Percentiles rank a stretch among this genome's conserved stretches.
These are phyloP conservation scores for Nicotiana tomentosiformis DNA, from an alignment of 257 asterid species.

Conservation along the genomic window DNA sequence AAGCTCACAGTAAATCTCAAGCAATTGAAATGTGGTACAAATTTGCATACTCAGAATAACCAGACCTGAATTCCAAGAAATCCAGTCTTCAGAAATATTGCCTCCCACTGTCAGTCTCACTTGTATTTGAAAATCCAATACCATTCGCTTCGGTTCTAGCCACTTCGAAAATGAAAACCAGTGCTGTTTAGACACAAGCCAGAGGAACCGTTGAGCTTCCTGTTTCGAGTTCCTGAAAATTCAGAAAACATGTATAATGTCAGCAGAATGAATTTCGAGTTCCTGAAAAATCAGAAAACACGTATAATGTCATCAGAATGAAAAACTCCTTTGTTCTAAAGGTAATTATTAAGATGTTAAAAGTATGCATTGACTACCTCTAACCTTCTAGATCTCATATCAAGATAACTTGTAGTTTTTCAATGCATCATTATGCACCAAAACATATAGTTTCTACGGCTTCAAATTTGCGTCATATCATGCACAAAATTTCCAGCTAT, in stretches of 20 bases:
- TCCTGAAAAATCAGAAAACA: slow-evolving; percentile 2
- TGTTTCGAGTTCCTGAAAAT: slow-evolving; percentile 2
- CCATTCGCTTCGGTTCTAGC: not conserved
- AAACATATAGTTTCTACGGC: not conserved
- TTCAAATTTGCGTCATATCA: not conserved
- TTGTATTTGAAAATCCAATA: not conserved
- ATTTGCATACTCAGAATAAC: not conserved
- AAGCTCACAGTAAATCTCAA: not conserved
- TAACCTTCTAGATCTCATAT: not conserved
- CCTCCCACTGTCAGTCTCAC: not conserved
- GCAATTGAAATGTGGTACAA: not conserved
- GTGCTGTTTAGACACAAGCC: not conserved
- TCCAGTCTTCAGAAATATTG: not conserved
- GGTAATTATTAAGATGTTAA: not conserved
- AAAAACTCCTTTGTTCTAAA: not conserved
- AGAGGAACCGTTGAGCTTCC: slow-evolving; percentile 8
- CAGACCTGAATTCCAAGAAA: not conserved
- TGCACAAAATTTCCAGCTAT: not conserved
- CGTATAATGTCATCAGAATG: not conserved
- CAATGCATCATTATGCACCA: not conserved
- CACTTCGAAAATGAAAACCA: not conserved
- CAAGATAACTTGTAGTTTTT: not conserved
- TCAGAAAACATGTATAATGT: not conserved
- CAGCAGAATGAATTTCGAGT: not conserved
- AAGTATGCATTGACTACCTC: not conserved